Evolutionary conservation across 139 green algal genomes (phyloP), one percentile per base, ranked within the genome.

Genomic region (Chlamydomonas applanata): DNA sequence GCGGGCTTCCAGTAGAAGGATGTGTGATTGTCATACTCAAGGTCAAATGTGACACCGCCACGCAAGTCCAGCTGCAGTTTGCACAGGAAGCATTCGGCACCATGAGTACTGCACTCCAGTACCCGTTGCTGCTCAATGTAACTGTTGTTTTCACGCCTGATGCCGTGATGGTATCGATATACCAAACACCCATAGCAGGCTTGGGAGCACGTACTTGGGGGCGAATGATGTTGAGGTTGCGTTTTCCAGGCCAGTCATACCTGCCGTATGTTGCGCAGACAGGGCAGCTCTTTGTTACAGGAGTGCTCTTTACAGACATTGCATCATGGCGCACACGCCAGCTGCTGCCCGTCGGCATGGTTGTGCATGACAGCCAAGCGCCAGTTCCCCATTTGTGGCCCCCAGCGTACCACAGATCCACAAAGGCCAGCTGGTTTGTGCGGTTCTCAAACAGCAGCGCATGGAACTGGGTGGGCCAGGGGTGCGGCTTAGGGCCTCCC

Each of bases 391-490:
- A 24, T n/a, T 20, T n/a, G 54, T n/a, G 27, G 16, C 13, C 5
- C 13, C 54, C 27, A 62, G n/a, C 59, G 13, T 9, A 66, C 59
- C 49, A 74, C 14, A 74, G 69, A 22, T 74, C 69, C 32, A 62
- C 52, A 29, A 74, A 25, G 4, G 46, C 52, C 9, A 74, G 30
- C 4, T 46, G 4, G 52, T 65, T 65, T n/a, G 17, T 65, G 1
- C 69, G 32, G 53, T 74, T 74, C 25, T 74, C 24, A 27, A 74
- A 62, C n/a, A 74, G 45, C 19, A 59, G 22, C 20, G 69, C 69
- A 66, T 62, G 52, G 52, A 74, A 74, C 30, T 74, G 69, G 27
- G 34, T 2, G 30, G 69, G 69, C 69, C 69, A 74, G 17, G 49
- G 20, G 16, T 27, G 53, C 4, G 69, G 69, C 59, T 49, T 49